Conservation (phyloP, 2,329 filamentous ascomycete species). For the Stagonosporopsis cucurbitacearum region DNA sequence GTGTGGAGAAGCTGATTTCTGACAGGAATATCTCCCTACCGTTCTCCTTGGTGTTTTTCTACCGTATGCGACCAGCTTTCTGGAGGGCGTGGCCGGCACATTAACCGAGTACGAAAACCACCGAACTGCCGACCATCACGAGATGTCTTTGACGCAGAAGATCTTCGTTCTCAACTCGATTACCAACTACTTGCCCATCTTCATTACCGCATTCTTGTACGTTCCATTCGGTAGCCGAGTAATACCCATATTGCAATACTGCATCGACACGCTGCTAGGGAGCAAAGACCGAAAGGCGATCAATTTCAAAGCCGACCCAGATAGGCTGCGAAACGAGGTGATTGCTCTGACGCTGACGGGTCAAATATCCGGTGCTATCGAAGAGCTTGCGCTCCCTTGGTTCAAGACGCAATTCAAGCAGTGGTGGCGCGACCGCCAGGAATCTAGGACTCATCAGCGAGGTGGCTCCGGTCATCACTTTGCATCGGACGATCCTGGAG, state of each 20-base stretch:
- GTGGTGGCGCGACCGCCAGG: constrained; percentile 41
- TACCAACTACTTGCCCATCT: constrained; percentile 46
- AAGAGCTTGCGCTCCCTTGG: constrained; percentile 42
- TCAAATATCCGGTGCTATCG: constrained; percentile 38
- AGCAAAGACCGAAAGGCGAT: constrained; percentile 16
- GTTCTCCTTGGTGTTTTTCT: constrained; percentile 39
- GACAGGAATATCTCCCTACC: constrained; percentile 44
- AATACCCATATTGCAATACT: constrained; percentile 32
- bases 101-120: constrained; percentile 47
- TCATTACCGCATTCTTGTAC: constrained; percentile 44
- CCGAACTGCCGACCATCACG: constrained; percentile 39
- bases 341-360: constrained; percentile 45
- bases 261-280: constrained; percentile 26
- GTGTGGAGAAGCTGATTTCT: constrained; percentile 7
- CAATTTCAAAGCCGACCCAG: constrained; percentile 35
- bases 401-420: constrained; percentile 36
- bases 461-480: constrained; percentile 1
- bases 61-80: constrained; percentile 38
- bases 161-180: constrained; percentile 45
- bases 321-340: constrained; percentile 42
- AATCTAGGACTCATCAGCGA: constrained; percentile 3
- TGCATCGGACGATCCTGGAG: constrained; percentile 34
- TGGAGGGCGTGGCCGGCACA: constrained; percentile 35
- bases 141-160: constrained; percentile 46
- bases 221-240: constrained; percentile 38